Base-by-base conservation (phyloP, 768 basidiomycete species). In the Epithele typhae region DNA sequence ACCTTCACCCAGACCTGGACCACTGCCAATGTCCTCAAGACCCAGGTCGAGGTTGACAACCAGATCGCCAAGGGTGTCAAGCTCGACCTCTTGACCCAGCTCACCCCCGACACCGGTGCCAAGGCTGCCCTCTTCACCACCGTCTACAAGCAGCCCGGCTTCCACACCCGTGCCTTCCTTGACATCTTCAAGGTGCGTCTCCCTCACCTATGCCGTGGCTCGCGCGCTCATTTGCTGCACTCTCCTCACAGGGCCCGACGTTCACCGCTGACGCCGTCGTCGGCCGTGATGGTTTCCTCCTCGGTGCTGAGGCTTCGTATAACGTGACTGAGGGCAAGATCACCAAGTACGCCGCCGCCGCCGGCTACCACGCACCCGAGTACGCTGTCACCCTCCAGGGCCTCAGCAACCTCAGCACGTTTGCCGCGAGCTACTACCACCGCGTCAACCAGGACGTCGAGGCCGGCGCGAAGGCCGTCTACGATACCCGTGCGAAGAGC, bases 371-470 rank as follows among this genome's bases (percentile, higher is more conserved):
- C 63, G 94, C 95, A 34, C 91, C 94, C 25, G 91, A 97, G 66
- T 95, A 94, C 68, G 87, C 93, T 51, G 81, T 97, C 66, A 92
- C 94, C 63, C 56, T 98, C 49, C 94, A 97, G 71, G 92, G 87
- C 56, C 81, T 97, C 64, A 87, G 89, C 76, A 98, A 96, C 80
- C 70, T 96, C 67, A 87, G 84, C 66, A 85, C 84, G 60, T 97
- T 93, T 76, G 77, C 87, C 43, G 96, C 95, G 49, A 90, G 87
- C 68, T 99, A 98, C 81, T 98, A 97, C 79, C 96, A 99, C 81
- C 87, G 87, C 52, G 92, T 96, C 65, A 87, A 76, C 67, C 68
- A 75, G 49, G 91, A 93, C 60, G 91, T 94, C 41, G 93, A 95
- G 73, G 93, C 91, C 51, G 92, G 92, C 65, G 92, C 92, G 55